Base-by-base conservation (phyloP, 2,329 filamentous ascomycete genomes). In the Trichoderma sp. region DNA sequence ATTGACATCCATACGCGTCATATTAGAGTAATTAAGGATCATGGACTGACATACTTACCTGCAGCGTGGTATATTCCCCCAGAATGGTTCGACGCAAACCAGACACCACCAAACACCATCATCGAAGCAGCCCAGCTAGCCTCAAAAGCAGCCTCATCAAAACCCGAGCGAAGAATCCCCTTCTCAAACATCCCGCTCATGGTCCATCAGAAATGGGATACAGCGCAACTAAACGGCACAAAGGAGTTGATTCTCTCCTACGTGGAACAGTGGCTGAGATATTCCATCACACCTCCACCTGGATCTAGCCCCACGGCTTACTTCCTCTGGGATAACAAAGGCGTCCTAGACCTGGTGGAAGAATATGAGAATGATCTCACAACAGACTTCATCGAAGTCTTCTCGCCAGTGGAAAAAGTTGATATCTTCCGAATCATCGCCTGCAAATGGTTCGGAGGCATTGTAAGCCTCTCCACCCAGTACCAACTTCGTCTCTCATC, bases 401-500 rank as follows among this genome's bases (percentile, higher is more conserved):
- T 71, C 30, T 67, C 70, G 5, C 66, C 60, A 14, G 68, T 72
- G 7, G 70, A 72, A 44, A 65, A 61, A 28, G 69, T 67, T 17
- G 70, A 72, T 17, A 67, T 72, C n/a, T 71, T 72, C 24, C 68
- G 70, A 2, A 45, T 71, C 4, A 34, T 71, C 39, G 69, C 62
- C 7, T 71, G 69, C 64, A 71, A 72, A 48, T 69, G 63, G 64
- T 71, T 70, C 44, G 70, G 70, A 5, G 70, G 70, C 10, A 68
- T 72, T 60, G 70, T 71, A 67, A 47, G 70, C 66, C 14, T 17
- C 41, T 61, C 3, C 17, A 15, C 14, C 17, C 12, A 5, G 15
- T 54, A 43, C n/a, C 6, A 28, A 5, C 1, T 9, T 12, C 12
- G 19, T 19, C 45, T 12, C 19, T 45, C 15, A 15, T 9, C 7